phyloP scores from a whole-genome alignment of 2,329 filamentous ascomycete species.

The Albifimbria verrucaria region DNA sequence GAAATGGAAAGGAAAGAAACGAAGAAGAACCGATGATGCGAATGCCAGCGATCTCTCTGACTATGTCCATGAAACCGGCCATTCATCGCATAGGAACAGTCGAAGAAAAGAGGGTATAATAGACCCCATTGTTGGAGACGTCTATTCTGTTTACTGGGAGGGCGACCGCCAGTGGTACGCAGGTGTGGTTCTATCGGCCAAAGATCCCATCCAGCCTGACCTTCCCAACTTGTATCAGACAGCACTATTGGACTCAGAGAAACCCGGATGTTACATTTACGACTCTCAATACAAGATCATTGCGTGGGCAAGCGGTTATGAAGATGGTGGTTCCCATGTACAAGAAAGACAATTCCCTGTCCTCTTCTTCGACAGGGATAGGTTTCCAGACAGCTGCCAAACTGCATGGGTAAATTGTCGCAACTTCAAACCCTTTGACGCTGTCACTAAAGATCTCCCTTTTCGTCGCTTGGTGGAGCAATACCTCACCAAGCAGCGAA shows the following conservation, averaged over 20 bases:
- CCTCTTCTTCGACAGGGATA: not conserved
- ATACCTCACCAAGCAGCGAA: not conserved
- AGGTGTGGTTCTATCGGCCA: not conserved
- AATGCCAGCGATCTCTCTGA: not conserved
- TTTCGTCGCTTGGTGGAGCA: not conserved
- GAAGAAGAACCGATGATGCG: not conserved
- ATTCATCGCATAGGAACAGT: not conserved
- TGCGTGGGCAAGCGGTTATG: not conserved
- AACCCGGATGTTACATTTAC: not conserved
- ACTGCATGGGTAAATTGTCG: not conserved
- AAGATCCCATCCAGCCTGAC: not conserved
- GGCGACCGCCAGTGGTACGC: not conserved
- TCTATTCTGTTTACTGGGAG: not conserved
- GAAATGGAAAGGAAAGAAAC: not conserved
- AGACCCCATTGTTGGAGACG: not conserved
- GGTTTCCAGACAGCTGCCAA: not conserved
- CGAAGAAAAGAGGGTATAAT: not conserved
- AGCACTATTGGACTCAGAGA: not conserved
- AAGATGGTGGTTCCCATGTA: not conserved
- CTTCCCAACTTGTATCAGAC: not conserved
- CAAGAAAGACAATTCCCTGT: not conserved
- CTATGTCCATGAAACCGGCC: not conserved
- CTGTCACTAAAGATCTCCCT: not conserved
- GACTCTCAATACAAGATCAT: not conserved
- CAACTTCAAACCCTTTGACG: not conserved